Conservation (phyloP, 2,329 filamentous ascomycete genomes). For the Claviceps sorghi region DNA sequence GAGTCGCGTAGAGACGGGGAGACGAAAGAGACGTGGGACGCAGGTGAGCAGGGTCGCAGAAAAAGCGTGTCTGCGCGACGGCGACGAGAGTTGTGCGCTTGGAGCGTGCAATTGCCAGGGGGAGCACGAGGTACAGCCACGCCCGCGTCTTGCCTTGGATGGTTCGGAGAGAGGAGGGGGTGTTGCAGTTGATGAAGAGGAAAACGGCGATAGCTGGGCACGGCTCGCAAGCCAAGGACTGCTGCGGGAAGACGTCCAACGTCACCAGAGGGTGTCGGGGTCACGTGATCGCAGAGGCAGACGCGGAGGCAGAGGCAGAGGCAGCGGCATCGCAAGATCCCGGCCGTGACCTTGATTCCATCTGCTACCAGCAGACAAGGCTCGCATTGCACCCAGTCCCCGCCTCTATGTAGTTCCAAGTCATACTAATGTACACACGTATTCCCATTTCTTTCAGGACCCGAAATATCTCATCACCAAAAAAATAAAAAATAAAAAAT, state of each 20-base stretch:
- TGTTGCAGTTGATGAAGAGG: slow-evolving; percentile 1
- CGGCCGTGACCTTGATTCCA: not conserved
- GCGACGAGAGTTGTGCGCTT: slow-evolving; percentile 1
- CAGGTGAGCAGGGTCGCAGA: slow-evolving; percentile 3
- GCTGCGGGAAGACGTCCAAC: slow-evolving; percentile 19
- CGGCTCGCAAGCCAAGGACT: slow-evolving; percentile 14
- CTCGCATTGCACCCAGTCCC: not conserved
- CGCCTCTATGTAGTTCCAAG: not conserved
- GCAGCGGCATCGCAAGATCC: no score
- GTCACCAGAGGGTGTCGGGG: slow-evolving; percentile 14
- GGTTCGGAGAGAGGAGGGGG: not conserved
- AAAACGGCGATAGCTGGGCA: slow-evolving; percentile 5
- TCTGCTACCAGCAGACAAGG: not conserved
- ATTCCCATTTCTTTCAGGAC: not conserved
- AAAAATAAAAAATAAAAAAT: not conserved
- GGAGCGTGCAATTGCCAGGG: slow-evolving; percentile 5
- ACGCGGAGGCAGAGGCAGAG: no score
- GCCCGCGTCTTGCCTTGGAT: slow-evolving; percentile 6
- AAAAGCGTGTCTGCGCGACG: slow-evolving; percentile 3
- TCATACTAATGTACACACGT: not conserved
- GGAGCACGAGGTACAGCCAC: slow-evolving; percentile 4
- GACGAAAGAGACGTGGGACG: not conserved
- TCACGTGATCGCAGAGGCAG: slow-evolving; percentile 21
- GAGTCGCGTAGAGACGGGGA: slow-evolving; percentile 7
- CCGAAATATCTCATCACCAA: not conserved